Conservation (phyloP, 148 eudicot species). For the Pouteria glomerata region DNA sequence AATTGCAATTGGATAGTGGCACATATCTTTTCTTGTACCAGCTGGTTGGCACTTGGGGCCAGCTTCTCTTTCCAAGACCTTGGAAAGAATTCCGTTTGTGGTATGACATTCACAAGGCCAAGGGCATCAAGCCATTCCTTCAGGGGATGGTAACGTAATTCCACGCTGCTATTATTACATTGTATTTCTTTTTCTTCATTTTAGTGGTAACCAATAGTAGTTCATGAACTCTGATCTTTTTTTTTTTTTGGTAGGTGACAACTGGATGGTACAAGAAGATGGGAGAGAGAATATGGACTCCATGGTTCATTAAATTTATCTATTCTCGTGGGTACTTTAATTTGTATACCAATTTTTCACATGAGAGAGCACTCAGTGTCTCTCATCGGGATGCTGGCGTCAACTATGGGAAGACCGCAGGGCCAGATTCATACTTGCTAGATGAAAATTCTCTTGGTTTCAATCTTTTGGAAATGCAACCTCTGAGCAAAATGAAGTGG, state of each 20-base stretch:
- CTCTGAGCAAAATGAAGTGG: slow-evolving; percentile 65
- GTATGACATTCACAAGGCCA: slow-evolving; percentile 87
- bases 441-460: slow-evolving; percentile 41
- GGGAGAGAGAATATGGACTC: slow-evolving; percentile 98
- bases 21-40: slow-evolving; percentile 78
- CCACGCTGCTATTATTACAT: neutral
- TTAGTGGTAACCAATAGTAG: neutral
- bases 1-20: slow-evolving; percentile 61
- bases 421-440: slow-evolving; percentile 80
- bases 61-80: slow-evolving; percentile 93
- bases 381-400: slow-evolving; percentile 97
- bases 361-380: slow-evolving; percentile 72
- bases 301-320: slow-evolving; percentile 91
- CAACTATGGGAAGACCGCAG: slow-evolving; percentile 81
- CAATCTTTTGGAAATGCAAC: slow-evolving; percentile 42
- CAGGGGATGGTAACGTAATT: slow-evolving; percentile 76
- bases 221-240: neutral
- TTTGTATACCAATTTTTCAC: slow-evolving; percentile 68
- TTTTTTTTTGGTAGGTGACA: slow-evolving; percentile 55
- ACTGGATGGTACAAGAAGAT: slow-evolving; percentile 92
- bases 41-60: slow-evolving; percentile 99
- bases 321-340: slow-evolving; percentile 82
- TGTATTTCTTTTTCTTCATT: neutral
- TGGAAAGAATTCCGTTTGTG: slow-evolving; percentile 97
- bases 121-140: slow-evolving; percentile 71